Evolutionary conservation across 768 basidiomycete genomes (phyloP).

Genomic region (Boletus edulis): DNA sequence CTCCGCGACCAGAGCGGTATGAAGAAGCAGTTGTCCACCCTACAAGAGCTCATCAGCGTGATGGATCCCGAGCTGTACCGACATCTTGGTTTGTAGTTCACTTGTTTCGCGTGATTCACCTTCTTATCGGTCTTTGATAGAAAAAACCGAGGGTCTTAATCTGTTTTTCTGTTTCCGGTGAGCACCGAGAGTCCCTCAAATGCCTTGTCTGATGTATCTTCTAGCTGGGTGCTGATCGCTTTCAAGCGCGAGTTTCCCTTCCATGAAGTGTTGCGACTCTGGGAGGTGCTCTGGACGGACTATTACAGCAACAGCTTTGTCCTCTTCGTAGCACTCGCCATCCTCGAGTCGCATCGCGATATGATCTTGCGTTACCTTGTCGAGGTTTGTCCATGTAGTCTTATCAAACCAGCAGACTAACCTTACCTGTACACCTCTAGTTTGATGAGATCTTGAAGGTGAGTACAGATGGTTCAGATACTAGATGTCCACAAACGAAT

Average conservation of each 20-base stretch:
- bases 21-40: conserved; percentile 86
- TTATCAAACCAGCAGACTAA: not conserved
- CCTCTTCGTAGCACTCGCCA: conserved; percentile 91
- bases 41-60: conserved; percentile 86
- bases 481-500: conserved; percentile 1
- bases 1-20: conserved; percentile 96
- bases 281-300: conserved; percentile 95
- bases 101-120: not conserved
- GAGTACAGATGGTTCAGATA: not conserved
- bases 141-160: conserved; percentile 87
- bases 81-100: conserved; percentile 62
- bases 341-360: conserved; percentile 93
- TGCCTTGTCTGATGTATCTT: not conserved
- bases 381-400: conserved; percentile 56
- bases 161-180: conserved; percentile 98
- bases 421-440: conserved; percentile 36
- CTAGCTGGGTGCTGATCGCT: conserved; percentile 84
- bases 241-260: conserved; percentile 98
- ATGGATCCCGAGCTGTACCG: conserved; percentile 97
- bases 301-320: conserved; percentile 86
- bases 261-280: conserved; percentile 82
- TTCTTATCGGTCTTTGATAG: conserved; percentile 37
- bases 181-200: conserved; percentile 17
- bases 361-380: conserved; percentile 94
- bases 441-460: conserved; percentile 52